Percentiles rank a stretch among this genome's conserved stretches.
Evolutionary conservation across 768 basidiomycete species (phyloP).

Genomic region (Brasilioporus rufonigricans): DNA sequence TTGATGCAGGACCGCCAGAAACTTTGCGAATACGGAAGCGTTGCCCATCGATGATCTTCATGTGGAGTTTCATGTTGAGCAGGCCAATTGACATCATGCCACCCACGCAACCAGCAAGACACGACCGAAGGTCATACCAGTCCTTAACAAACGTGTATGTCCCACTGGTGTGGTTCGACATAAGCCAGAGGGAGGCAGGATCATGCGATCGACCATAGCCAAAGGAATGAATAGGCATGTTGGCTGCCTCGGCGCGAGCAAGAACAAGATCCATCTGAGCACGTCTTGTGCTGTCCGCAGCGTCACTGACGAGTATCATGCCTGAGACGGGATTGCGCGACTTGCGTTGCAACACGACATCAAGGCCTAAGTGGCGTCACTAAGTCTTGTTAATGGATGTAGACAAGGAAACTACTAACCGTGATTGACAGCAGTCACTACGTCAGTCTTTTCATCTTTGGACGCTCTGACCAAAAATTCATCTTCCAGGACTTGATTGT

Average conservation of each 20-base stretch:
- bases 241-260: conserved; percentile 94
- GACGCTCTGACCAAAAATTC: conserved; percentile 66
- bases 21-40: conserved; percentile 95
- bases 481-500: conserved; percentile 51
- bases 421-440: conserved; percentile 97
- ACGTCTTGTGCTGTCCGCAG: conserved; percentile 85
- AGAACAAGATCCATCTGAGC: conserved; percentile 99
- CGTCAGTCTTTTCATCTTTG: conserved; percentile 93
- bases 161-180: conserved; percentile 96
- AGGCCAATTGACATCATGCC: conserved; percentile 96
- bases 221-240: conserved; percentile 94
- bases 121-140: conserved; percentile 93
- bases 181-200: conserved; percentile 96
- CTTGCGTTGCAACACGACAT: conserved; percentile 93
- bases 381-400: background rate
- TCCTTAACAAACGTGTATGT: conserved; percentile 98
- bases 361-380: conserved; percentile 56
- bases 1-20: conserved; percentile 82
- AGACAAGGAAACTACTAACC: conserved; percentile 41
- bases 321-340: conserved; percentile 86
- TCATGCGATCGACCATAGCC: conserved; percentile 97
- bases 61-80: conserved; percentile 91
- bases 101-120: conserved; percentile 91
- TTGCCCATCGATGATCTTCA: conserved; percentile 86
- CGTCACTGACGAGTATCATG: conserved; percentile 91